These are phyloP conservation scores for Paecilomyces variotii DNA, from an alignment of 2,329 filamentous ascomycete species.

Conservation along the genomic window DNA sequence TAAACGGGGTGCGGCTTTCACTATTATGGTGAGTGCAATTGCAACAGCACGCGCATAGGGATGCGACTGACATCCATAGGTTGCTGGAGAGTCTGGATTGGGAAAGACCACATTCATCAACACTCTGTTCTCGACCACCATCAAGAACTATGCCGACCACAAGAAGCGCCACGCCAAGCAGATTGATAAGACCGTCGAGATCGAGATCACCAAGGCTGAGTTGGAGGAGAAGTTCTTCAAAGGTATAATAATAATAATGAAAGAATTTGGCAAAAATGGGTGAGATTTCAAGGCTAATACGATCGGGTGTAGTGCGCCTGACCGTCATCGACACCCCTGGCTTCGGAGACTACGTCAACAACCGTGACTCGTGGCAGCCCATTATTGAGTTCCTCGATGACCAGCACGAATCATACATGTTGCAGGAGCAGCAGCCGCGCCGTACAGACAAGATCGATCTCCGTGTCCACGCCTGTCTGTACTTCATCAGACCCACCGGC, in stretches of 20 bases:
- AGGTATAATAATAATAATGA: conserved; percentile 49
- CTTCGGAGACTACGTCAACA: conserved; percentile 99
- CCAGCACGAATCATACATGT: conserved; percentile 99
- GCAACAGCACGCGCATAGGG: neutral
- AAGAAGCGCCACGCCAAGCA: conserved; percentile 99
- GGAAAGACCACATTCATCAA: conserved; percentile 99
- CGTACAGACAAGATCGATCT: conserved; percentile 98
- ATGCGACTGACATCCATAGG: conserved; percentile 46
- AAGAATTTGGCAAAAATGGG: neutral
- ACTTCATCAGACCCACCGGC: conserved; percentile 98
- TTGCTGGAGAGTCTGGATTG: conserved; percentile 95
- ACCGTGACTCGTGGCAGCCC: conserved; percentile 99
- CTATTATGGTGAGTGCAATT: conserved; percentile 74
- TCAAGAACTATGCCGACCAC: conserved; percentile 99
- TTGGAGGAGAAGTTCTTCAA: conserved; percentile 99
- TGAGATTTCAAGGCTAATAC: neutral
- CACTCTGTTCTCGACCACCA: conserved; percentile 98
- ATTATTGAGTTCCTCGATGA: conserved; percentile 99
- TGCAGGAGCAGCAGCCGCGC: conserved; percentile 98
- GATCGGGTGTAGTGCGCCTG: conserved; percentile 64
- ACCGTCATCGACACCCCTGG: conserved; percentile 98
- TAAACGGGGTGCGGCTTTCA: conserved; percentile 92
- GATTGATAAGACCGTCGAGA: conserved; percentile 99
- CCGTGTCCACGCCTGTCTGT: conserved; percentile 94
- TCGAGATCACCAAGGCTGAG: conserved; percentile 99